Conservation (phyloP, 1,284 basidiomycete genomes). For the Phlebopus sp. region DNA sequence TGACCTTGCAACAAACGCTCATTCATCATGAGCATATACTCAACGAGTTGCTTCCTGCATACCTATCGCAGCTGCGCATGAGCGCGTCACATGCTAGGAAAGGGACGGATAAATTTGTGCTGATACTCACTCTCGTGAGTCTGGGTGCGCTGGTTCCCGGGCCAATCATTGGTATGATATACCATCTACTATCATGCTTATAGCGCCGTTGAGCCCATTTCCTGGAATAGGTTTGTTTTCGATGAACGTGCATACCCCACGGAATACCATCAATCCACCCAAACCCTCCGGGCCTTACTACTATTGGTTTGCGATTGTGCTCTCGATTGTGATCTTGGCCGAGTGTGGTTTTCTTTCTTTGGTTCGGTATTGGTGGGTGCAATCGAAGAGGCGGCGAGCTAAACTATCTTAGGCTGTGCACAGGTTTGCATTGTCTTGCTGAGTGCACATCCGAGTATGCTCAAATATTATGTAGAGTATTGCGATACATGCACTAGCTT, state of each 20-base stretch:
- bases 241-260: constrained; percentile 53
- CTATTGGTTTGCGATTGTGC: constrained; percentile 48
- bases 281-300: constrained; percentile 27
- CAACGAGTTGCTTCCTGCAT: constrained; percentile 84
- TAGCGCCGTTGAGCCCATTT: not conserved
- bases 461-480: too few species aligned
- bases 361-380: constrained; percentile 59
- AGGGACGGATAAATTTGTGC: constrained; percentile 63
- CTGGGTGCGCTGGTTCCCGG: constrained; percentile 72
- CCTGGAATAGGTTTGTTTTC: constrained; percentile 56
- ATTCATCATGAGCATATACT: constrained; percentile 89
- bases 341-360: constrained; percentile 38
- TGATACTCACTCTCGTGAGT: constrained; percentile 66
- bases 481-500: too few species aligned
- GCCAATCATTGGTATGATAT: constrained; percentile 55
- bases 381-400: constrained; percentile 39
- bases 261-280: constrained; percentile 28
- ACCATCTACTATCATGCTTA: not conserved
- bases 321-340: constrained; percentile 42
- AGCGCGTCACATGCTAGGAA: constrained; percentile 60
- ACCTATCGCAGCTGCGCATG: constrained; percentile 75
- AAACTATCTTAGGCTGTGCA: constrained; percentile 1
- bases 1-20: constrained; percentile 83
- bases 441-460: too few species aligned
- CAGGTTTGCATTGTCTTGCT: too few species aligned